These are phyloP conservation scores for Ophiostoma himal-ulmi DNA, from an alignment of 2,329 filamentous ascomycete species.

Conservation along the genomic window DNA sequence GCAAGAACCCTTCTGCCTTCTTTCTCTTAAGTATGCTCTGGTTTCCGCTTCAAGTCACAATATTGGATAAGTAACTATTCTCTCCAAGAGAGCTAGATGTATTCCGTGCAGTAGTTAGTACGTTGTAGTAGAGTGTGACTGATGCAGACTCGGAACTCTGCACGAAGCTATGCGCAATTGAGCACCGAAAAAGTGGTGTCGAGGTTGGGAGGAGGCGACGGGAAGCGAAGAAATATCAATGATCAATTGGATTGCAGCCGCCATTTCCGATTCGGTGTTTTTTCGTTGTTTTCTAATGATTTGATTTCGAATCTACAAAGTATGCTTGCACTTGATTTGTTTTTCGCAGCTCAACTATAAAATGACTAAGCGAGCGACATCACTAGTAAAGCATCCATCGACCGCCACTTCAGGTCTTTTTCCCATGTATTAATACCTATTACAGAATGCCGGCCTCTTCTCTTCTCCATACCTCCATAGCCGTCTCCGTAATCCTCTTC, in stretches of 20 bases:
- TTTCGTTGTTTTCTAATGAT: neutral
- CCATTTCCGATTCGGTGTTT: neutral
- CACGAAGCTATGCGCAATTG: conserved; percentile 2
- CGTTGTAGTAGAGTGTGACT: neutral
- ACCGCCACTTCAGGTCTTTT: neutral
- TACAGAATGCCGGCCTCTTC: neutral
- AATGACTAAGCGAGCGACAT: neutral
- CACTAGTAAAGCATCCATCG: neutral
- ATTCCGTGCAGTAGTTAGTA: neutral
- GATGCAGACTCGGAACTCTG: conserved; percentile 7
- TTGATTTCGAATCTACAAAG: too few species aligned
- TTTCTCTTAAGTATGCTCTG: neutral
- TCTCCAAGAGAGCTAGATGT: neutral
- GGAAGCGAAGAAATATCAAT: neutral
- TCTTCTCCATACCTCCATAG: neutral
- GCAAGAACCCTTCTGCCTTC: neutral
- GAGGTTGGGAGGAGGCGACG: neutral
- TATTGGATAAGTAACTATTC: neutral
- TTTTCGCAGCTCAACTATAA: neutral
- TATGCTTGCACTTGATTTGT: too few species aligned
- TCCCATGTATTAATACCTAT: neutral
- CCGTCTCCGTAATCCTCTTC: neutral
- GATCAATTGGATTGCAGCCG: neutral
- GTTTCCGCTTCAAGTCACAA: neutral
- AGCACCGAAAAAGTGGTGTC: neutral